Evolutionary conservation across 768 basidiomycete genomes (phyloP), one percentile per base, ranked within the genome.

Genomic region (Psilocybe cubensis): DNA sequence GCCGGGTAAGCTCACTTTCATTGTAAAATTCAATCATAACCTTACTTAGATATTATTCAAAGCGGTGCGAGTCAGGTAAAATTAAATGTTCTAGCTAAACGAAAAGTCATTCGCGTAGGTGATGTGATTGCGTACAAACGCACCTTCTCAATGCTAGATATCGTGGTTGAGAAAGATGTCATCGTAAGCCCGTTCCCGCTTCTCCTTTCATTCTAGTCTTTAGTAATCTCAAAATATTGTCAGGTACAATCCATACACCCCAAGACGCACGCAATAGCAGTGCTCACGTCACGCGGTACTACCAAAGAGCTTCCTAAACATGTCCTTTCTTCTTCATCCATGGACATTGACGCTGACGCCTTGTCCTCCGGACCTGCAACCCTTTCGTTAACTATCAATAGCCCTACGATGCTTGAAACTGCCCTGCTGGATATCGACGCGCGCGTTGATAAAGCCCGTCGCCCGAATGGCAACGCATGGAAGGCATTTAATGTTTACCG

Each of bases 401-500:
- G 71, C 41, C 79, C 84, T 1, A 66, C 73, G 2, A 79, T 79
- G 65, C 75, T 88, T 14, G 86, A 87, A 66, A 79, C 73, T 0
- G 78, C 67, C 0, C 56, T 86, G 6, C 71, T 86, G 7, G 83
- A 85, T 53, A 67, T 77, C 0, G 82, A 86, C 55, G 82, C 79
- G 2, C 75, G 81, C 3, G 71, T 84, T 1, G 74, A 78, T 10
- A 75, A 72, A 46, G 41, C 67, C 10, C 70, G 71, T 52, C 63
- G 81, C 24, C 76, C 79, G 2, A 76, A 82, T 56, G 80, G 76
- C 6, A 83, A 83, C 56, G 83, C 83, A 3, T 86, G 84, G 83
- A 86, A 86, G 66, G 65, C 68, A 8, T 73, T 86, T 60, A 79
- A 80, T 4, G 71, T 87, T 4, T 86, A 82, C 81, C 69, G 84